Conservation (phyloP, 139 green algal genomes). For the Nannochloris sp. region DNA sequence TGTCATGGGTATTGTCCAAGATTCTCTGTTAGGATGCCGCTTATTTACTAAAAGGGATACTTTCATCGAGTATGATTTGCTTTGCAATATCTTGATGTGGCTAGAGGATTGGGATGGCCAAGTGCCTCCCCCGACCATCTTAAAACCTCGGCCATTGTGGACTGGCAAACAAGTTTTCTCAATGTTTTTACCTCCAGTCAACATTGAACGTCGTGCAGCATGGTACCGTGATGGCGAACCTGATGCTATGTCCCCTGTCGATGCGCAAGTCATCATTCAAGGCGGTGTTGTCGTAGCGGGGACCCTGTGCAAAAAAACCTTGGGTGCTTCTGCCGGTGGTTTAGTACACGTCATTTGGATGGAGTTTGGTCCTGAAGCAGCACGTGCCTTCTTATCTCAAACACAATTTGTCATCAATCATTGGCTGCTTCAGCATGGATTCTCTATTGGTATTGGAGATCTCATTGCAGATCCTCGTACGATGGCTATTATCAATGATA, state of each 20-base stretch:
- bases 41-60: slow-evolving; percentile 97
- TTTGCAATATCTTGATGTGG: slow-evolving; percentile 98
- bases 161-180: slow-evolving; percentile 86
- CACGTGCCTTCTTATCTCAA: slow-evolving; percentile 70
- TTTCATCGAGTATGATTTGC: slow-evolving; percentile 90
- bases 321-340: slow-evolving; percentile 73
- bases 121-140: slow-evolving; percentile 84
- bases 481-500: slow-evolving; percentile 87
- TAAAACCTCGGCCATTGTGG: slow-evolving; percentile 95
- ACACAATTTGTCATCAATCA: slow-evolving; percentile 87
- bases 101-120: slow-evolving; percentile 88
- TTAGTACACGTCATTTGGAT: slow-evolving; percentile 94
- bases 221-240: slow-evolving; percentile 85
- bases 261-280: slow-evolving; percentile 91
- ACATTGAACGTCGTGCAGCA: slow-evolving; percentile 63
- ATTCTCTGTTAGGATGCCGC: slow-evolving; percentile 86
- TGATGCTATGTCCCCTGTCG: slow-evolving; percentile 70
- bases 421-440: slow-evolving; percentile 93
- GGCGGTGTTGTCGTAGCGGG: slow-evolving; percentile 78
- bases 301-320: slow-evolving; percentile 93
- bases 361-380: slow-evolving; percentile 83
- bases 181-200: slow-evolving; percentile 84
- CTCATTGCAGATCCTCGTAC: slow-evolving; percentile 89
- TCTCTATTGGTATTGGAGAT: slow-evolving; percentile 96
- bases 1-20: slow-evolving; percentile 99